Evolutionary conservation across 2,329 filamentous ascomycete genomes (phyloP).

Genomic region (Plenodomus tracheiphilus): DNA sequence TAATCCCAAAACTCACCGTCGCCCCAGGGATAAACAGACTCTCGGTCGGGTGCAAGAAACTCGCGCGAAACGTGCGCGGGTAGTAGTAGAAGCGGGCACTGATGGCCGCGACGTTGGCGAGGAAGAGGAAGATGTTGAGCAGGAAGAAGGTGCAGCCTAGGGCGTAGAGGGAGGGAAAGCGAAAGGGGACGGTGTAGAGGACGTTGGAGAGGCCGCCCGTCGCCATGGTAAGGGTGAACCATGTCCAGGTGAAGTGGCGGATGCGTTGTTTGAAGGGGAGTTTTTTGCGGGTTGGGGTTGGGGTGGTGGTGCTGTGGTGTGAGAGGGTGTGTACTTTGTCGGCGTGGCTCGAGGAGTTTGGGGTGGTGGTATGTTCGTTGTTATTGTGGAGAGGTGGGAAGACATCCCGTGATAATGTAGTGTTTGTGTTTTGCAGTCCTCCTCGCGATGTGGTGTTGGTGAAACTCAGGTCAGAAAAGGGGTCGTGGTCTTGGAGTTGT

Average conservation of each 20-base stretch:
- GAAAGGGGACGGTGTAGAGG: conserved; percentile 53
- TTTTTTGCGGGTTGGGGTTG: background rate
- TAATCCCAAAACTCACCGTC: conserved; percentile 66
- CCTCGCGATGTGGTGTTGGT: background rate
- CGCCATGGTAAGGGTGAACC: conserved; percentile 72
- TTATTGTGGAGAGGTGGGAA: too few species aligned
- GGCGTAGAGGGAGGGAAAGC: conserved; percentile 50
- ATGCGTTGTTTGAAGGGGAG: conserved; percentile 57
- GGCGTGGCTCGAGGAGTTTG: background rate
- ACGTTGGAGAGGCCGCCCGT: conserved; percentile 65
- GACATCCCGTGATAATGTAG: too few species aligned
- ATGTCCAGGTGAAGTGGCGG: conserved; percentile 73
- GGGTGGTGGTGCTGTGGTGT: background rate
- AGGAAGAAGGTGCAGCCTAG: conserved; percentile 56
- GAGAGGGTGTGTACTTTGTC: background rate
- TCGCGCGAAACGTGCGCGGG: conserved; percentile 70
- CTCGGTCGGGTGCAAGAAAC: conserved; percentile 76
- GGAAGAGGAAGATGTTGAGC: conserved; percentile 62
- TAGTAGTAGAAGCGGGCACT: conserved; percentile 69
- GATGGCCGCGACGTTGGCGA: conserved; percentile 70
- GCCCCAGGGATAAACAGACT: conserved; percentile 75
- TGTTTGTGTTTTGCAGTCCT: too few species aligned
- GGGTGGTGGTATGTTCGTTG: background rate
- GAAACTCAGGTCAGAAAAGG: conserved; percentile 23
- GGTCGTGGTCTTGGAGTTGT: conserved; percentile 14